Conservation (phyloP, 352 stramenopile genomes). For the Globisporangium nodosum region DNA sequence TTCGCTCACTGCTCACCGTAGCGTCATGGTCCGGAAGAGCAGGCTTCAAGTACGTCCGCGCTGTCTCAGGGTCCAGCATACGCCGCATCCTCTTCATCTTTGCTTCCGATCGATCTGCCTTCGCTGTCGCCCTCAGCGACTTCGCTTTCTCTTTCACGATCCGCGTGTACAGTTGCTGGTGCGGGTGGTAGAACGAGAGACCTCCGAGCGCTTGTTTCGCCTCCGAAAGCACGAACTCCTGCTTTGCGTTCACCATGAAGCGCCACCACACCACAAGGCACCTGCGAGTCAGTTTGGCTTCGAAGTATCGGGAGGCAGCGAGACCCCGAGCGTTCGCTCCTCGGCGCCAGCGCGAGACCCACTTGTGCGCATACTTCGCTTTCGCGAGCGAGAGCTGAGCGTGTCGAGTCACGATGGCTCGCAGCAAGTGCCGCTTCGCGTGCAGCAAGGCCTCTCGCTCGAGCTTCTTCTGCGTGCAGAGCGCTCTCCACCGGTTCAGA, state of each 20-base stretch:
- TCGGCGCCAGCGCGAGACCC: conserved; percentile 8
- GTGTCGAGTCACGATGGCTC: conserved; percentile 1
- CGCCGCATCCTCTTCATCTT: conserved; percentile 21
- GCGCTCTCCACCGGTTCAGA: conserved; percentile 5
- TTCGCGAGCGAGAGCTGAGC: not conserved
- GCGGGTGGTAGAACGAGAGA: conserved; percentile 32
- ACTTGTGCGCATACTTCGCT: conserved; percentile 4
- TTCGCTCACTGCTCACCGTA: not conserved
- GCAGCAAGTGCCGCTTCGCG: conserved; percentile 1
- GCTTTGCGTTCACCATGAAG: conserved; percentile 36
- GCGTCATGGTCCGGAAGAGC: not conserved
- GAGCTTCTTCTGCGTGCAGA: not conserved
- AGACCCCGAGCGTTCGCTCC: not conserved
- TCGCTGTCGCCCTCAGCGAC: not conserved
- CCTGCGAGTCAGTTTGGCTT: conserved; percentile 14
- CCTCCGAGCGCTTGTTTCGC: conserved; percentile 26
- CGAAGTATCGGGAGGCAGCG: conserved; percentile 15
- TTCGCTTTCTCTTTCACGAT: conserved; percentile 10
- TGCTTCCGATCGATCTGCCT: not conserved
- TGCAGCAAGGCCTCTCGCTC: conserved; percentile 2
- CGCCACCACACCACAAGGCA: conserved; percentile 34
- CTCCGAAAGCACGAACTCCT: conserved; percentile 39
- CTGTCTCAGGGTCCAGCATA: conserved; percentile 30
- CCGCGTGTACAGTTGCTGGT: conserved; percentile 20
- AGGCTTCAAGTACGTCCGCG: conserved; percentile 18